Conservation (phyloP, 2,329 filamentous ascomycete species). For the Phyllosticta capitalensis region DNA sequence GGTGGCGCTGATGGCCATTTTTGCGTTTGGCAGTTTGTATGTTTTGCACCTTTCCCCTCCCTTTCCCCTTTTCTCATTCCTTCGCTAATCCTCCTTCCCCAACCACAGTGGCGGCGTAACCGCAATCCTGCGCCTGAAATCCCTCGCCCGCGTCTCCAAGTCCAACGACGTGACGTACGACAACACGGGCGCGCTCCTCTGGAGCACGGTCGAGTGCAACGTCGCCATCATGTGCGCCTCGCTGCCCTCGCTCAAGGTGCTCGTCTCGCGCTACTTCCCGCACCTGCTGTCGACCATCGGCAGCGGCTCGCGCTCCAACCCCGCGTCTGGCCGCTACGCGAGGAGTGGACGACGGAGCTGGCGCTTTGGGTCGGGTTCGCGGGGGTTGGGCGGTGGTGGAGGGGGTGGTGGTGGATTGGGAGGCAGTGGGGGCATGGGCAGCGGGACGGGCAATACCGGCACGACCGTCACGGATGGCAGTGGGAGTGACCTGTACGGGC, state of each 20-base stretch:
- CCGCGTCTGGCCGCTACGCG: background rate
- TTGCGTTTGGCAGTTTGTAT: constrained; percentile 24
- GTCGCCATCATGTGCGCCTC: constrained; percentile 24
- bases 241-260: constrained; percentile 20
- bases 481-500: background rate
- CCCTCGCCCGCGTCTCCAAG: constrained; percentile 19
- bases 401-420: no score
- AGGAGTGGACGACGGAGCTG: background rate
- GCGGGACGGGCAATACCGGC: no score
- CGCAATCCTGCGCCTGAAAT: constrained; percentile 23
- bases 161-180: constrained; percentile 25
- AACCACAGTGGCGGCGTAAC: constrained; percentile 25
- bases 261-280: constrained; percentile 14
- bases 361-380: no score
- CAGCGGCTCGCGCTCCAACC: background rate
- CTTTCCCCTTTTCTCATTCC: no score
- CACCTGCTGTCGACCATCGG: background rate
- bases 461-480: background rate
- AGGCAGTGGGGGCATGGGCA: no score
- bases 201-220: constrained; percentile 21
- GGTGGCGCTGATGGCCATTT: constrained; percentile 22
- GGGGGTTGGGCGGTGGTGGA: no score
- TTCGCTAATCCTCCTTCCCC: no score
- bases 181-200: constrained; percentile 23
- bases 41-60: no score